Conservation (phyloP, 2,329 filamentous ascomycete genomes). For the Hypoxylon sp. region DNA sequence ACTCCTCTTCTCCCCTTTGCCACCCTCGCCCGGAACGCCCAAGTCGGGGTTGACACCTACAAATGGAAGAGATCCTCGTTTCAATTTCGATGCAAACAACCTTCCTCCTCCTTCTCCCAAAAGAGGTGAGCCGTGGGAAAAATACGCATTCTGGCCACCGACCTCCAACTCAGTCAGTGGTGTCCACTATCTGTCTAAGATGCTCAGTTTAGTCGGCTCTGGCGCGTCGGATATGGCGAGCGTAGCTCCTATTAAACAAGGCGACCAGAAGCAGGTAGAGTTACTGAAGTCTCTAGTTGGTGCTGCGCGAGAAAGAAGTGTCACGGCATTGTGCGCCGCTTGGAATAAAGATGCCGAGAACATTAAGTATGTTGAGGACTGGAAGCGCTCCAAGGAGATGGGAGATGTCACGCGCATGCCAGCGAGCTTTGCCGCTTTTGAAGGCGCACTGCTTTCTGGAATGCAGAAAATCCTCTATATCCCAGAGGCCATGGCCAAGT, state of each 20-base stretch:
- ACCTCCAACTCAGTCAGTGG: conserved; percentile 92
- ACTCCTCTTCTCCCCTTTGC: conserved; percentile 84
- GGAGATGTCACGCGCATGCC: conserved; percentile 94
- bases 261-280: conserved; percentile 73
- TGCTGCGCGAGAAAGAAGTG: conserved; percentile 83
- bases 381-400: conserved; percentile 85
- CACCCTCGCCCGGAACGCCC: conserved; percentile 77
- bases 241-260: conserved; percentile 73
- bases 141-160: conserved; percentile 96
- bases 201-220: conserved; percentile 85
- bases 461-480: conserved; percentile 98
- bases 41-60: conserved; percentile 67
- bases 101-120: conserved; percentile 82
- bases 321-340: conserved; percentile 85
- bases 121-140: conserved; percentile 89
- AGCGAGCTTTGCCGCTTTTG: conserved; percentile 84
- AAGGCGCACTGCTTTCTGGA: conserved; percentile 82
- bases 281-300: conserved; percentile 81
- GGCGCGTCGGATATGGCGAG: conserved; percentile 88
- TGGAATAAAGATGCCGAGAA: conserved; percentile 96
- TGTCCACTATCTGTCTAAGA: conserved; percentile 88
- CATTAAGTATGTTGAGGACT: conserved; percentile 92
- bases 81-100: conserved; percentile 83
- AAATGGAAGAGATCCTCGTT: conserved; percentile 76
- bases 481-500: conserved; percentile 83